Evolutionary conservation across 768 basidiomycete genomes (phyloP).

Genomic region (Termitomyces titanicus): DNA sequence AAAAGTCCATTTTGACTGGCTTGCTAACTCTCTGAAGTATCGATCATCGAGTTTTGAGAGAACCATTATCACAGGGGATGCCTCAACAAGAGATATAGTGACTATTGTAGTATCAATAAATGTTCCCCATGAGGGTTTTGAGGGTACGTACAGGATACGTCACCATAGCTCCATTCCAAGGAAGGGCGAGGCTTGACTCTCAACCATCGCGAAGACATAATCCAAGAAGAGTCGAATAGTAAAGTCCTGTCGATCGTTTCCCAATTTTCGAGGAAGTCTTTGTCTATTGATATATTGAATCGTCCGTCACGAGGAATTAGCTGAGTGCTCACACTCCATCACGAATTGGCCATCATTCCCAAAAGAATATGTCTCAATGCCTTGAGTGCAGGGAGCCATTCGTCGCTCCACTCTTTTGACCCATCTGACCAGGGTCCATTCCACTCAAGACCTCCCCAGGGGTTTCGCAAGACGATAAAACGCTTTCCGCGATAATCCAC

Average conservation of each 20-base stretch:
- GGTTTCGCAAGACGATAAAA: constrained; percentile 49
- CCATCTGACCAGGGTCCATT: constrained; percentile 53
- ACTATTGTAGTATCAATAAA: constrained; percentile 23
- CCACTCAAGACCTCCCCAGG: constrained; percentile 50
- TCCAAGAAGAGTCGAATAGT: constrained; percentile 36
- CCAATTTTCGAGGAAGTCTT: constrained; percentile 35
- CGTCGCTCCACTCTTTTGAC: constrained; percentile 50
- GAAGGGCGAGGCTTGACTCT: neutral
- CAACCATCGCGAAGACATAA: constrained; percentile 37
- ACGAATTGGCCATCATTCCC: constrained; percentile 52
- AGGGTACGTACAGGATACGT: constrained; percentile 38
- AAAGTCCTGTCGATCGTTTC: constrained; percentile 32
- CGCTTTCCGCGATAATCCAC: constrained; percentile 43
- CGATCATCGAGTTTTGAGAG: constrained; percentile 43
- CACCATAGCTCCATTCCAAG: constrained; percentile 40
- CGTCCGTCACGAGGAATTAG: neutral
- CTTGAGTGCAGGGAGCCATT: constrained; percentile 43
- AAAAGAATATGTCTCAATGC: constrained; percentile 42
- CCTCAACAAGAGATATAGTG: constrained; percentile 35
- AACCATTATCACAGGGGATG: constrained; percentile 40
- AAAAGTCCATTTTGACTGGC: constrained; percentile 35
- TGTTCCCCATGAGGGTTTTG: neutral
- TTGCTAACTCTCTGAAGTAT: constrained; percentile 38
- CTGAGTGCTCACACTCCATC: constrained; percentile 41
- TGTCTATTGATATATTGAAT: constrained; percentile 20